These are phyloP conservation scores for Penicillium sp. DNA, from an alignment of 2,329 filamentous ascomycete genomes.

Conservation along the genomic window DNA sequence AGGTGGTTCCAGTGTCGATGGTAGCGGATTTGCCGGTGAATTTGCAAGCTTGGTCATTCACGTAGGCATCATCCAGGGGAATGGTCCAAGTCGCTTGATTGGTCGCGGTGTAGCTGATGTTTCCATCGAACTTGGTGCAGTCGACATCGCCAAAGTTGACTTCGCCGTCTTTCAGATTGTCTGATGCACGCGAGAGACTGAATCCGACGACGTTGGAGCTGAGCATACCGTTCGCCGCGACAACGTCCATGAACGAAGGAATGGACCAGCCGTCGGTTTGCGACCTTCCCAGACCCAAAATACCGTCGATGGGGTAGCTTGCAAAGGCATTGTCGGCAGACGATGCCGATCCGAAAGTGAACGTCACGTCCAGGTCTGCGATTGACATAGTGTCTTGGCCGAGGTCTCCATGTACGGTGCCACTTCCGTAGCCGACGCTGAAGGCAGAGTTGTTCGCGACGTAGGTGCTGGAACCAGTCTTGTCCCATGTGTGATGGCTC, in stretches of 20 bases:
- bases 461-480: slow-evolving; percentile 63
- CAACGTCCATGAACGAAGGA: slow-evolving; percentile 65
- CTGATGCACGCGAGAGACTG: slow-evolving; percentile 64
- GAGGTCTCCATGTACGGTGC: slow-evolving; percentile 65
- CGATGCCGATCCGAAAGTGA: slow-evolving; percentile 71
- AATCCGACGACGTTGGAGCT: slow-evolving; percentile 68
- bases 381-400: slow-evolving; percentile 66
- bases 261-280: slow-evolving; percentile 50
- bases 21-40: slow-evolving; percentile 61
- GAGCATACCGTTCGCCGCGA: slow-evolving; percentile 59
- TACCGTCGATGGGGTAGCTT: slow-evolving; percentile 82
- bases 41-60: slow-evolving; percentile 59
- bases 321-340: slow-evolving; percentile 71
- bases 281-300: slow-evolving; percentile 72
- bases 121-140: slow-evolving; percentile 63
- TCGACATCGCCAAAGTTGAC: slow-evolving; percentile 74
- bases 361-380: slow-evolving; percentile 61
- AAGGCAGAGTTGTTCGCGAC: slow-evolving; percentile 52
- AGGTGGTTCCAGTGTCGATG: slow-evolving; percentile 82
- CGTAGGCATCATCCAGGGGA: slow-evolving; percentile 62
- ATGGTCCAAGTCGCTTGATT: slow-evolving; percentile 69
- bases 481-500: slow-evolving; percentile 68
- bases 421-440: slow-evolving; percentile 72
- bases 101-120: slow-evolving; percentile 64
- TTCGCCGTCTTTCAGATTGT: slow-evolving; percentile 69